Conservation (phyloP, 148 eudicot genomes). For the Rhododendron ovatum region DNA sequence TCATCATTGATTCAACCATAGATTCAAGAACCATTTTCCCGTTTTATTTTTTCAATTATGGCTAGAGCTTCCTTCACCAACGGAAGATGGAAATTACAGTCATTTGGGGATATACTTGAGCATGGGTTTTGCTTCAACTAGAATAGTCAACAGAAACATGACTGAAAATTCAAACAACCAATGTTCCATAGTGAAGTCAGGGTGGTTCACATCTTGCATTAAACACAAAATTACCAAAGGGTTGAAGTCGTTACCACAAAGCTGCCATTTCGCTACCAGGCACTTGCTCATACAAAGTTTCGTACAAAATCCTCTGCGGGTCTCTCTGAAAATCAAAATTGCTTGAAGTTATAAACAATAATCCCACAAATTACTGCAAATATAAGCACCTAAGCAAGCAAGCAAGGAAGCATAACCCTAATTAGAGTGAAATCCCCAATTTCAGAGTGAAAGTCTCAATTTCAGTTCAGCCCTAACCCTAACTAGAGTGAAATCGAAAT, state of each 20-base stretch:
- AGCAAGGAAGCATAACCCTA: not conserved
- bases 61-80: not conserved
- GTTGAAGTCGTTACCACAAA: slow-evolving; percentile 49
- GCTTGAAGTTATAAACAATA: not conserved
- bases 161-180: not conserved
- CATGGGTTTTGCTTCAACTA: not conserved
- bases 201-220: not conserved
- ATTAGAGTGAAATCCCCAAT: too few relatives aligned
- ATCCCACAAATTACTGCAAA: not conserved
- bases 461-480: too few relatives aligned
- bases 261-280: slow-evolving; percentile 81
- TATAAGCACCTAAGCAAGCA: not conserved
- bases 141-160: not conserved
- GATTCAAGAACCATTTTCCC: not conserved
- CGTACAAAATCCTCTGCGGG: slow-evolving; percentile 85
- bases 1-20: not conserved
- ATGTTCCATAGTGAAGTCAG: not conserved
- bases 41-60: not conserved
- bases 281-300: slow-evolving; percentile 57
- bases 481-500: too few relatives aligned
- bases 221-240: not conserved
- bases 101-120: not conserved
- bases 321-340: slow-evolving; percentile 62
- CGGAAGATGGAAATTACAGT: not conserved
- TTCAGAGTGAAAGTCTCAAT: too few relatives aligned